A percentile compares a stretch with the other conserved stretches of the same genome.
Evolutionary conservation across 2,329 filamentous ascomycete genomes (phyloP).

Genomic region (Amauroascus verrucosus): DNA sequence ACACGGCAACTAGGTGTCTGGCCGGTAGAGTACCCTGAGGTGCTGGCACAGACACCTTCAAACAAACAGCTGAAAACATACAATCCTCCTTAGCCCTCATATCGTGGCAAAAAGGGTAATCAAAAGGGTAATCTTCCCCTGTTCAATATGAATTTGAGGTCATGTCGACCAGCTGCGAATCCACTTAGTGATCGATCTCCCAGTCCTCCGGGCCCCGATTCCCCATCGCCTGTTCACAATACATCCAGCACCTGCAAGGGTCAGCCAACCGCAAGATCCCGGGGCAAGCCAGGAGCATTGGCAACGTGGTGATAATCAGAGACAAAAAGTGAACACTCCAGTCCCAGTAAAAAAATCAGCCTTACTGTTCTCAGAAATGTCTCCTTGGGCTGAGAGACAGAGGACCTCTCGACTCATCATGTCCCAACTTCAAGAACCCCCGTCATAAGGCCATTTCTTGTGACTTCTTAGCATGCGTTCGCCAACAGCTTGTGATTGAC

Average conservation of each 20-base stretch:
- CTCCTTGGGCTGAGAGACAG: slow-evolving; percentile 8
- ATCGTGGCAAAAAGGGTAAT: slow-evolving; percentile 3
- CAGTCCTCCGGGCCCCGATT: slow-evolving; percentile 1
- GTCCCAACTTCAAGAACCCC: slow-evolving; percentile 8
- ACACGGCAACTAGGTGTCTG: slow-evolving; percentile 24
- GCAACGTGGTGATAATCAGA: background rate
- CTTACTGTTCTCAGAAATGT: slow-evolving; percentile 12
- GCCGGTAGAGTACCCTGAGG: slow-evolving; percentile 24
- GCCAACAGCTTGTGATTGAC: slow-evolving; percentile 10
- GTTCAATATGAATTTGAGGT: slow-evolving; percentile 6
- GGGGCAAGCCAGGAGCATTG: background rate
- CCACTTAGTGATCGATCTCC: background rate
- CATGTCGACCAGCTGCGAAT: slow-evolving; percentile 8
- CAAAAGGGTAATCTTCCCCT: slow-evolving; percentile 8
- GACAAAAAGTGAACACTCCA: background rate
- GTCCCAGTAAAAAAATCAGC: slow-evolving; percentile 1
- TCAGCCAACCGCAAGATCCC: background rate
- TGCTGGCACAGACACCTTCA: slow-evolving; percentile 11
- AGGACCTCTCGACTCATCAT: slow-evolving; percentile 1
- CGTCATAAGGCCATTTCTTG: background rate
- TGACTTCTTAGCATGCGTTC: background rate
- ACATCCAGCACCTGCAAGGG: background rate
- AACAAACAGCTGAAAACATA: background rate
- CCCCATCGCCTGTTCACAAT: background rate
- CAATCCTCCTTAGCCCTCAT: slow-evolving; percentile 3